Percentiles rank a stretch among this genome's conserved stretches.
Evolutionary conservation across 2,329 filamentous ascomycete genomes (phyloP).

Genomic region (Capronia coronata): DNA sequence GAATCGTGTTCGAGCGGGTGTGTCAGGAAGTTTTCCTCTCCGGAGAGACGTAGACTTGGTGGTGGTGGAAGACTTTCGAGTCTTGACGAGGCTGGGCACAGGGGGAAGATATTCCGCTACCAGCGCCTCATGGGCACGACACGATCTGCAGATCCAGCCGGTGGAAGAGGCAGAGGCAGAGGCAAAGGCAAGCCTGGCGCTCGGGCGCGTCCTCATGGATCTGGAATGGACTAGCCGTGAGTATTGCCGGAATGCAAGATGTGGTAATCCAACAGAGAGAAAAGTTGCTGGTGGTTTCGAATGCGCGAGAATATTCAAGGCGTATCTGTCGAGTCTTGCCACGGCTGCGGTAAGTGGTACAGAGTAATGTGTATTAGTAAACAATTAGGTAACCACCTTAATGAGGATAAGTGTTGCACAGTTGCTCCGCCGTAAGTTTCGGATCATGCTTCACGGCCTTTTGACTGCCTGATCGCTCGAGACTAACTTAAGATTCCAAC

Average conservation of each 20-base stretch:
- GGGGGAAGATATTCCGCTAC: constrained; percentile 1
- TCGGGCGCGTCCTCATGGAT: constrained; percentile 14
- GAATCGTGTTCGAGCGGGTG: constrained; percentile 72
- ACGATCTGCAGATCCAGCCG: constrained; percentile 21
- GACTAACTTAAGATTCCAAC: too few relatives aligned
- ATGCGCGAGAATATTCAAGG: constrained; percentile 20
- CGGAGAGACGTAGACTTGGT: constrained; percentile 8
- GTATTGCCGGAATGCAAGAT: constrained; percentile 5
- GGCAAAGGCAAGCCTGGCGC: constrained; percentile 5
- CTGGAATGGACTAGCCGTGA: not conserved
- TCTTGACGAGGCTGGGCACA: not conserved
- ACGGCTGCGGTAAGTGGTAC: too few relatives aligned
- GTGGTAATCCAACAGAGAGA: constrained; percentile 16
- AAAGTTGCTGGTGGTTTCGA: constrained; percentile 4
- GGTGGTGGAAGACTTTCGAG: constrained; percentile 6
- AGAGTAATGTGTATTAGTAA: not conserved
- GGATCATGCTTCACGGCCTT: too few relatives aligned
- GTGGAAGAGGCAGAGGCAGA: constrained; percentile 1
- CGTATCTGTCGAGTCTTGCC: not conserved
- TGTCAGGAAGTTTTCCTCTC: constrained; percentile 43
- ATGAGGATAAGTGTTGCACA: not conserved
- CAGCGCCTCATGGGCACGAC: constrained; percentile 11
- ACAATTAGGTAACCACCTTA: not conserved
- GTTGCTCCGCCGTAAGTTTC: too few relatives aligned
- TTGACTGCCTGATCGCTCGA: too few relatives aligned